Base-by-base conservation (phyloP, 2,329 filamentous ascomycete species). In the Colletotrichum sp. region DNA sequence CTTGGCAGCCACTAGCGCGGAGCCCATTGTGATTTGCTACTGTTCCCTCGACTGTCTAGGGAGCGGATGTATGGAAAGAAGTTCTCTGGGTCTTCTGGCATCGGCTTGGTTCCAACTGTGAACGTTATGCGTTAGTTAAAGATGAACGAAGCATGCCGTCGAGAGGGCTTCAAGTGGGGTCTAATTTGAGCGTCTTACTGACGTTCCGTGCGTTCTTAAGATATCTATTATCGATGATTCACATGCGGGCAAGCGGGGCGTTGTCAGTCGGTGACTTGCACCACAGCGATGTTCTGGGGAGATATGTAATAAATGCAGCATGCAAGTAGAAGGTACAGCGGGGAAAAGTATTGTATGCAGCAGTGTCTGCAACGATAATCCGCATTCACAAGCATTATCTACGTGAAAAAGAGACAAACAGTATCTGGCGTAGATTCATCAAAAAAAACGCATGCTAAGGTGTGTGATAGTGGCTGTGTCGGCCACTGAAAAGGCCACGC, bases 1-100 rank as follows among this genome's bases (percentile, higher is more conserved):
- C 86, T 98, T 98, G 59, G 94, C 92, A 73, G 89, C 87, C 77
- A 89, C 89, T 71, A 96, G 84, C 5, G 83, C 77, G 67, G 90
- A 86, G 61, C 90, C 85, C 89, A 92, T 92, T 76, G 83, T 76
- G 34, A 21, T 28, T 28, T 18, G 24, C 28, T 58, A 3, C 43
- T 10, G 21, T 58, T 28, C 26, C 14, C 21, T 30, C 55, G 21
- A 7, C 14, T 28, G 21, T 24, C 12, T 18, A 18, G 28, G 28
- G n/a, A 21, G 9, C 28, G 21, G n/a, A 13, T 13, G 43, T 13
- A 52, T 7, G n/a, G n/a, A 21, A 52, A 52, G 10, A 21, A 52
- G n/a, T 21, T 52, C 43, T 52, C 43, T 52, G 43, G 43, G 43
- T 52, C n/a, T 21, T 4, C 43, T 52, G n/a, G n/a, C n/a, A 52